Conservation (phyloP, 768 basidiomycete genomes). For the Hydnum rufescens region DNA sequence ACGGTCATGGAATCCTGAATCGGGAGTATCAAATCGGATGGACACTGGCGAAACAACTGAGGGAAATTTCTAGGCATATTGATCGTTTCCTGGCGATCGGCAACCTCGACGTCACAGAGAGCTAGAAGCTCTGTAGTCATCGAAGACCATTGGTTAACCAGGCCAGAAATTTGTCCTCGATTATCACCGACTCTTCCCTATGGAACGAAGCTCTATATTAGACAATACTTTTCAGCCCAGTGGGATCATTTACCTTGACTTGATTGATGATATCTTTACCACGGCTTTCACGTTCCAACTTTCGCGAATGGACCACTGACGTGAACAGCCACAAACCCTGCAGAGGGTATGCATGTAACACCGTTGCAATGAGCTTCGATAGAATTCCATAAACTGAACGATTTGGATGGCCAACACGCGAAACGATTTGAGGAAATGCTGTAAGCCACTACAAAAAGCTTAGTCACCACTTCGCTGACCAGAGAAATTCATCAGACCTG, state of each 20-base stretch:
- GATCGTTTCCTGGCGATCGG: constrained; percentile 22
- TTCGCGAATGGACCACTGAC: constrained; percentile 72
- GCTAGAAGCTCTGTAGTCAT: constrained; percentile 54
- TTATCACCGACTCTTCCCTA: too few relatives aligned
- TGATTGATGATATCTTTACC: constrained; percentile 38
- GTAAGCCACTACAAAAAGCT: constrained; percentile 89
- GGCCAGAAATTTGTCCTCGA: constrained; percentile 26
- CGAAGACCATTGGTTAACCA: constrained; percentile 33
- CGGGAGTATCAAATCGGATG: constrained; percentile 61
- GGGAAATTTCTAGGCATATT: constrained; percentile 33
- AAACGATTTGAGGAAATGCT: constrained; percentile 92
- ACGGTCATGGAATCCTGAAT: constrained; percentile 85
- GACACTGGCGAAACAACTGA: constrained; percentile 33
- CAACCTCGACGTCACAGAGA: constrained; percentile 38
- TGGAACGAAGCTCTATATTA: too few relatives aligned
- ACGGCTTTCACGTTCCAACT: constrained; percentile 34
- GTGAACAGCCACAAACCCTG: constrained; percentile 89
- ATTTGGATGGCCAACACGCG: constrained; percentile 66
- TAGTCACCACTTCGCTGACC: neutral
- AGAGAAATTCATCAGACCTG: constrained; percentile 32
- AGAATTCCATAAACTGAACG: constrained; percentile 38
- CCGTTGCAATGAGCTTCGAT: constrained; percentile 41
- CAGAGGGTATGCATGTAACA: constrained; percentile 68
- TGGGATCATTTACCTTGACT: too few relatives aligned
- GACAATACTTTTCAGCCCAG: too few relatives aligned